Conservation (phyloP, 768 basidiomycete species). For the Pleurotus platypus region DNA sequence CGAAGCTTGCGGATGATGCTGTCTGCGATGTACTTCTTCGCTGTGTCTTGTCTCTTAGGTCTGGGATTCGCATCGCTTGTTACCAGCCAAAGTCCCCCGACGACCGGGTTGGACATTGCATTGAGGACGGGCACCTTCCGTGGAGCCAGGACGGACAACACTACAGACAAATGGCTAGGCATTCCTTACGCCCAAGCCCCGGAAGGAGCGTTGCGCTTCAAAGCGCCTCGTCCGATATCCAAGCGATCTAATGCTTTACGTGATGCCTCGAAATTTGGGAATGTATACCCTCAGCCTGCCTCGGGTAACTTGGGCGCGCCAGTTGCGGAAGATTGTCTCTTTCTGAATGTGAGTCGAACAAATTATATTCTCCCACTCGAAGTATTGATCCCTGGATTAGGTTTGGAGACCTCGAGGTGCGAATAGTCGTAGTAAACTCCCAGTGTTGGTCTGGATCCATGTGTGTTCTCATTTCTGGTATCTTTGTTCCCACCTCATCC, state of each 20-base stretch:
- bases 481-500: not conserved
- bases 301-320: slow-evolving; percentile 26
- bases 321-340: slow-evolving; percentile 39
- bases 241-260: slow-evolving; percentile 20
- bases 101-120: slow-evolving; percentile 4
- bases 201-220: slow-evolving; percentile 40
- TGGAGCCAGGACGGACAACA: slow-evolving; percentile 28
- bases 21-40: no score
- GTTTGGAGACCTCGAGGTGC: slow-evolving; percentile 15
- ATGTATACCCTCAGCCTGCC: slow-evolving; percentile 40
- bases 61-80: no score
- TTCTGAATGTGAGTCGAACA: slow-evolving; percentile 22
- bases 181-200: slow-evolving; percentile 49
- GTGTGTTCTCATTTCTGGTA: not conserved
- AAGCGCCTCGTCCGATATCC: slow-evolving; percentile 32
- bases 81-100: not conserved
- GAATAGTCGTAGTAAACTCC: slow-evolving; percentile 10
- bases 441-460: slow-evolving; percentile 13
- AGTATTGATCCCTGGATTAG: slow-evolving; percentile 9
- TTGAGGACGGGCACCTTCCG: slow-evolving; percentile 33
- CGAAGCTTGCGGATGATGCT: no score
- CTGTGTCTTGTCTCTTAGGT: no score
- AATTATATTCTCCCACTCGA: slow-evolving; percentile 12
- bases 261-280: slow-evolving; percentile 36
- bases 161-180: slow-evolving; percentile 44